Conservation (phyloP, 164 flowering plant species). For the Chimonanthus praecox region DNA sequence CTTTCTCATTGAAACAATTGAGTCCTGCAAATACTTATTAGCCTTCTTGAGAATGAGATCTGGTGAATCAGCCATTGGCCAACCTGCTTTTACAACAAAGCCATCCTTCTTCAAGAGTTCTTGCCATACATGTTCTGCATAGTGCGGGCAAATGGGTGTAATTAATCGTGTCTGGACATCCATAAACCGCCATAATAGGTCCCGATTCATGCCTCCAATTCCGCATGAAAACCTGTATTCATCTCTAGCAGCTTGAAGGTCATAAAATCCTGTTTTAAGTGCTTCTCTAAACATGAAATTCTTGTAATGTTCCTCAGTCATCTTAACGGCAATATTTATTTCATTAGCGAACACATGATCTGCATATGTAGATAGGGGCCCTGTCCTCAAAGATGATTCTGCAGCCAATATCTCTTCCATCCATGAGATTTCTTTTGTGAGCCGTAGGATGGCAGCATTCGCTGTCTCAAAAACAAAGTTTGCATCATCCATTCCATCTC, state of each 20-base stretch:
- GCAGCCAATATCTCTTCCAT: slow-evolving; percentile 75
- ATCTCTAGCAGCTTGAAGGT: slow-evolving; percentile 85
- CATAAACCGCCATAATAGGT: slow-evolving; percentile 64
- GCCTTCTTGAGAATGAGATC: slow-evolving; percentile 68
- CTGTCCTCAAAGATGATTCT: slow-evolving; percentile 48
- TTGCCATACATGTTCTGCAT: slow-evolving; percentile 77
- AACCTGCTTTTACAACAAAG: slow-evolving; percentile 67
- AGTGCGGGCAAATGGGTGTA: slow-evolving; percentile 88
- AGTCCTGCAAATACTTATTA: slow-evolving; percentile 77
- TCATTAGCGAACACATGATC: slow-evolving; percentile 84
- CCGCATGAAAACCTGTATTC: slow-evolving; percentile 88
- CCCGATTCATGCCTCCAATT: slow-evolving; percentile 65
- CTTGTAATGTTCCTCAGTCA: slow-evolving; percentile 51
- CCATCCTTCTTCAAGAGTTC: slow-evolving; percentile 70
- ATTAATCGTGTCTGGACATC: slow-evolving; percentile 85
- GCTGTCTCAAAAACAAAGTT: slow-evolving; percentile 91
- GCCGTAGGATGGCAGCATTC: slow-evolving; percentile 77
- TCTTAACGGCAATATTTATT: slow-evolving; percentile 63
- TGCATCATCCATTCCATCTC: slow-evolving; percentile 95
- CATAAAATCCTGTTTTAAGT: slow-evolving; percentile 81
- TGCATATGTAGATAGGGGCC: slow-evolving; percentile 60
- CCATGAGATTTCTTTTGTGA: slow-evolving; percentile 84
- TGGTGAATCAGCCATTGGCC: slow-evolving; percentile 61
- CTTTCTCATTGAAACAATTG: slow-evolving; percentile 70
- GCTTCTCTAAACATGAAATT: slow-evolving; percentile 87